Percentiles rank a stretch among this genome's conserved stretches.
Conservation (phyloP, 2,329 filamentous ascomycete species). For the Monilinia fructigena region DNA sequence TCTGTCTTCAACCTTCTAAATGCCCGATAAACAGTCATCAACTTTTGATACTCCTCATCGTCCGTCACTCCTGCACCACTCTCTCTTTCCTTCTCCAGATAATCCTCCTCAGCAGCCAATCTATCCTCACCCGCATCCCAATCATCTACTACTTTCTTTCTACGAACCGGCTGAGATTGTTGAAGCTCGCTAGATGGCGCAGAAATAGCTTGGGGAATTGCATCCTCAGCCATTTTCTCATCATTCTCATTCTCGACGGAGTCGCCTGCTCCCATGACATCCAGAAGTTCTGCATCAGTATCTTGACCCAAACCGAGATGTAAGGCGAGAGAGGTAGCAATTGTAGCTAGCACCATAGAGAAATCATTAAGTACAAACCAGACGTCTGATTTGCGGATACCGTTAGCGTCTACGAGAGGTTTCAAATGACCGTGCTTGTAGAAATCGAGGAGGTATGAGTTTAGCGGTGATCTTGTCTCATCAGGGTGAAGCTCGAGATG, state of each 20-base stretch:
- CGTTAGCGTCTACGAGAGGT: constrained; percentile 62
- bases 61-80: constrained; percentile 38
- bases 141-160: constrained; percentile 48
- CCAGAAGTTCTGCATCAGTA: constrained; percentile 46
- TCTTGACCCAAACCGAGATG: constrained; percentile 55
- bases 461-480: constrained; percentile 52
- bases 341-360: constrained; percentile 64
- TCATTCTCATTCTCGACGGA: constrained; percentile 45
- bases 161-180: constrained; percentile 25
- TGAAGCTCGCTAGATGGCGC: constrained; percentile 20
- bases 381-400: constrained; percentile 62
- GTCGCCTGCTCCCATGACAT: constrained; percentile 51
- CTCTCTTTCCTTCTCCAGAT: constrained; percentile 38
- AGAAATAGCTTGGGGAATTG: constrained; percentile 22
- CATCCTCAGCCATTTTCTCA: constrained; percentile 40
- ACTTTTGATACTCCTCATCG: constrained; percentile 45
- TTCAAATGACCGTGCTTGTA: constrained; percentile 68
- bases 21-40: constrained; percentile 57
- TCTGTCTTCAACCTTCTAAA: constrained; percentile 57
- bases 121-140: constrained; percentile 47
- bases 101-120: constrained; percentile 43
- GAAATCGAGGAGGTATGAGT: constrained; percentile 73
- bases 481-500: constrained; percentile 61
- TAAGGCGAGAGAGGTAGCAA: constrained; percentile 62
- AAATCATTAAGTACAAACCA: constrained; percentile 73